Evolutionary conservation across 2,329 filamentous ascomycete species (phyloP).

Genomic region (Claviceps sp.): DNA sequence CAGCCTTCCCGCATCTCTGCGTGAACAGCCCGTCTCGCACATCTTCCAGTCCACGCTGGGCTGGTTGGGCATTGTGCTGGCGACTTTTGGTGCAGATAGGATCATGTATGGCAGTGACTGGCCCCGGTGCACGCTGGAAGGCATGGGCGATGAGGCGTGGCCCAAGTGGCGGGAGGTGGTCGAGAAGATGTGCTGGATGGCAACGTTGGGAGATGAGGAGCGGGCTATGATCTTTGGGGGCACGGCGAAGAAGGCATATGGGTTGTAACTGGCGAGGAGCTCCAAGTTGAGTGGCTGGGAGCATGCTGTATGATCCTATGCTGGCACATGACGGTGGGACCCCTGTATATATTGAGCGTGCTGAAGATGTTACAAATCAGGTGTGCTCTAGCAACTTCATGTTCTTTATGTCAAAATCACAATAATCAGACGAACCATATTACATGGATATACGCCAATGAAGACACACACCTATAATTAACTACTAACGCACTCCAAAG

Average conservation of each 20-base stretch:
- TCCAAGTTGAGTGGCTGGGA: too few species aligned
- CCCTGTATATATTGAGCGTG: too few species aligned
- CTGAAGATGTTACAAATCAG: too few species aligned
- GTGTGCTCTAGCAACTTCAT: too few species aligned
- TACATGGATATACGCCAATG: too few species aligned
- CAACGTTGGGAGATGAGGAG: conserved; percentile 45
- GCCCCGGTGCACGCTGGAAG: conserved; percentile 66
- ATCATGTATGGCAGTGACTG: conserved; percentile 91
- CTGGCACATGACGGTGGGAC: too few species aligned
- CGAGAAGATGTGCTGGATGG: conserved; percentile 51
- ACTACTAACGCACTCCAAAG: too few species aligned
- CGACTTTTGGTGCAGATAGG: conserved; percentile 55
- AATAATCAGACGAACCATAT: too few species aligned
- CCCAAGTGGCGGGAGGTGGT: conserved; percentile 62
- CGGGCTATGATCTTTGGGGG: conserved; percentile 57
- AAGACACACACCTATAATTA: too few species aligned
- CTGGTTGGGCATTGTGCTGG: conserved; percentile 61
- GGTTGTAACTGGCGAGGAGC: conserved; percentile 19
- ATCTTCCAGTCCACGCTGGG: conserved; percentile 52
- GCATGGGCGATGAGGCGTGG: conserved; percentile 48
- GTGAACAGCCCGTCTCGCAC: conserved; percentile 32
- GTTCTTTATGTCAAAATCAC: too few species aligned
- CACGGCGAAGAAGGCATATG: conserved; percentile 61
- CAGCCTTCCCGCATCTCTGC: conserved; percentile 52
- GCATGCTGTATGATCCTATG: too few species aligned